Percentiles rank a stretch among this genome's conserved stretches.
Evolutionary conservation across 192 early-diverging fungal genomes (phyloP).

Genomic region (Coemansia sp.): DNA sequence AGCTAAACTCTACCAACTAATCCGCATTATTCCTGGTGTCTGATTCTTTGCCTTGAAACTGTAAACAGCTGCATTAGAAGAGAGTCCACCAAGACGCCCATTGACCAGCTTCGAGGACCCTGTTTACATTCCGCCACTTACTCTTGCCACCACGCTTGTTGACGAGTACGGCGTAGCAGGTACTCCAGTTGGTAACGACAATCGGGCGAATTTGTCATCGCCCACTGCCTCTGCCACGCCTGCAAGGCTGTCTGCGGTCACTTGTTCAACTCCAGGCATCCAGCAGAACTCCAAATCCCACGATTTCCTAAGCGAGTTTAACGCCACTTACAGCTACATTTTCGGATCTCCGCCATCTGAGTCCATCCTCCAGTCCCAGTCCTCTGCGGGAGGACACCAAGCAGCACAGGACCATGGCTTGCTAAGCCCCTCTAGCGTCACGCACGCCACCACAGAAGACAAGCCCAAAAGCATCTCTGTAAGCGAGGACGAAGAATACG

Average conservation of each 20-base stretch:
- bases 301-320: conserved; percentile 46
- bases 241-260: not conserved
- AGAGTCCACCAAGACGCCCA: conserved; percentile 46
- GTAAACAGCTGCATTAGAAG: conserved; percentile 19
- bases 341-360: conserved; percentile 38
- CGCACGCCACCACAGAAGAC: conserved; percentile 6
- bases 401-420: conserved; percentile 12
- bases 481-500: not conserved
- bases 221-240: not conserved
- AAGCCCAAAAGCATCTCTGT: not conserved
- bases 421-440: conserved; percentile 32
- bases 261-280: not conserved
- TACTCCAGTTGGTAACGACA: not conserved
- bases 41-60: conserved; percentile 1
- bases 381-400: not conserved
- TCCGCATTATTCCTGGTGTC: not conserved
- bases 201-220: not conserved
- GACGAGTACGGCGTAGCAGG: conserved; percentile 37
- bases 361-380: not conserved
- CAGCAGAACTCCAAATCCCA: not conserved
- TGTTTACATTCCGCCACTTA: conserved; percentile 52
- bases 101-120: conserved; percentile 50
- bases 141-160: conserved; percentile 42
- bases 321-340: conserved; percentile 42
- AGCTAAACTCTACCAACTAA: conserved; percentile 1